Base-by-base conservation (phyloP, 768 basidiomycete genomes). In the Tylopilus vinaceipallidus region DNA sequence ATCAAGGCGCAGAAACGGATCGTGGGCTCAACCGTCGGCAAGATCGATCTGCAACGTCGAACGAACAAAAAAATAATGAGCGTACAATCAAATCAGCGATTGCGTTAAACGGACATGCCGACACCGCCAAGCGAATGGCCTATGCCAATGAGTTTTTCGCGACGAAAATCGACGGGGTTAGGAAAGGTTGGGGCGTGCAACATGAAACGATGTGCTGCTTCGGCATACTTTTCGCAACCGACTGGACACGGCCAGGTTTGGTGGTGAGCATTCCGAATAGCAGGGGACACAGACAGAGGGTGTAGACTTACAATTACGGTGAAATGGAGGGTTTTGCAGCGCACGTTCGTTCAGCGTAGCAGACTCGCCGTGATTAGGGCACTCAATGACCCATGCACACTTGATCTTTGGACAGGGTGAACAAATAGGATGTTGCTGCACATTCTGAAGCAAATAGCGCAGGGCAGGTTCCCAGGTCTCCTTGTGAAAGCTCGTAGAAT, bases 401-500 rank as follows among this genome's bases (percentile, higher is more conserved):
- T 64, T 66, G 49, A 66, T 47, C 23, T 58, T 65, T 7, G 48
- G 40, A 12, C n/a, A 5, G n/a, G 14, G n/a, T 2, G 22, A 7
- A 27, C 12, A 4, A 20, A 10, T 12, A 16, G 9, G 36, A 23
- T 33, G n/a, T n/a, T 24, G 20, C 5, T 48, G 45, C n/a, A 56
- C 2, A 33, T 71, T 61, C 0, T 64, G 38, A 42, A 84, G 80
- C 20, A 88, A 54, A 13, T 68, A 69, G 20, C 73, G 71, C 13
- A 87, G 55, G 4, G 78, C 75, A 2, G 85, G 82, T 54, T 84
- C 82, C 83, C 82, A 87, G 3, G 78, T 82, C 67, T 88, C 85
- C 62, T 86, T 86, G 69, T 85, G 84, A 57, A 84, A 87, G 62
- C 84, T 83, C 2, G 85, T 86, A 4, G 83, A 80, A 61, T 87